phyloP scores from a whole-genome alignment of 306 rosid species.

The Cicer bijugum region DNA sequence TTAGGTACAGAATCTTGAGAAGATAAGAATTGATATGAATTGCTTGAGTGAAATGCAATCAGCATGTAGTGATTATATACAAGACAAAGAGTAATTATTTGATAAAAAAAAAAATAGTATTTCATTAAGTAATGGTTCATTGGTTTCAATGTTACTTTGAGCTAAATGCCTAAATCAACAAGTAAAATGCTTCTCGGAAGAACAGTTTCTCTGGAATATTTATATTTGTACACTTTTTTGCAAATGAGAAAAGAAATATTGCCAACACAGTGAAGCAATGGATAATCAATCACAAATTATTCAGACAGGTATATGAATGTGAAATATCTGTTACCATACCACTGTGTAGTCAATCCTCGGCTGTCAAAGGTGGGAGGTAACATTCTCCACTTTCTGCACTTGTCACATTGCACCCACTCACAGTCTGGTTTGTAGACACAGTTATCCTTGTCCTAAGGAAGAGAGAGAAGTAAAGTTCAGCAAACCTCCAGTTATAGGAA shows the following conservation, averaged over 20 bases:
- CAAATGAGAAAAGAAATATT: neutral
- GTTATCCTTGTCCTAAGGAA: slow-evolving; percentile 42
- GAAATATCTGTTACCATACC: slow-evolving; percentile 46
- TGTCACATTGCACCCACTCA: slow-evolving; percentile 71
- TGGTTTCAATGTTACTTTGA: no score
- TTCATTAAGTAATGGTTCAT: no score
- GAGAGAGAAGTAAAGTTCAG: slow-evolving; percentile 4
- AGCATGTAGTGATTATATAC: no score
- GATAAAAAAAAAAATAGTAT: no score
- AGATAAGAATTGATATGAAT: no score
- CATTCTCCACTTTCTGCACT: slow-evolving; percentile 69
- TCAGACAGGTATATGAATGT: slow-evolving; percentile 28
- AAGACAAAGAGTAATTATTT: no score
- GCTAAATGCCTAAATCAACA: no score
- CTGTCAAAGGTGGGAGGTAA: slow-evolving; percentile 46
- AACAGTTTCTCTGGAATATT: neutral
- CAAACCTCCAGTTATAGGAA: neutral
- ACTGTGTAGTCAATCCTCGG: slow-evolving; percentile 46
- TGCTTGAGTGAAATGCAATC: no score
- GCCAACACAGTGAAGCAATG: neutral
- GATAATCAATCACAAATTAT: neutral
- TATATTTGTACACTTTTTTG: neutral
- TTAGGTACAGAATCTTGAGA: no score
- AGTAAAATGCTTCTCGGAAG: neutral
- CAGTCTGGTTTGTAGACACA: slow-evolving; percentile 55